Base-by-base conservation (phyloP, 2,329 filamentous ascomycete species). In the Emergomyces africanus region DNA sequence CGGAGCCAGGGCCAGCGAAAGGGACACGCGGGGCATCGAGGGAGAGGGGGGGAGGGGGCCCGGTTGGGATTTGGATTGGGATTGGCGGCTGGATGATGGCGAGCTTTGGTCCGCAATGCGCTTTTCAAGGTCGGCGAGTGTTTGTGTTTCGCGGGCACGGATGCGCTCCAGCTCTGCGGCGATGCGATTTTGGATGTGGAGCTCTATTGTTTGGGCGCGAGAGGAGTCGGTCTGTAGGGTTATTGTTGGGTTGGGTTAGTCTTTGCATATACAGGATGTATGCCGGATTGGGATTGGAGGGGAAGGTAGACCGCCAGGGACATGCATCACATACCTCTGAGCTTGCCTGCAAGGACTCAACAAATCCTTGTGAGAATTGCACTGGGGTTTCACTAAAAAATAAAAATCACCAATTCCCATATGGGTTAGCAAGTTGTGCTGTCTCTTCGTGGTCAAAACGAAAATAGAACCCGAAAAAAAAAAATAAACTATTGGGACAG, bases 171-270 rank as follows among this genome's bases (percentile, higher is more conserved):
- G 89, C 77, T 96, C 91, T 68, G 84, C 81, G 68, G 87, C 84
- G 62, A 96, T 89, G 74, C 92, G 91, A 71, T 83, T 78, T 78
- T 96, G 91, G 73, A 96, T 86, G 68, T 92, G 87, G 64, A 94
- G 84, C 77, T 97, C 92, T 73, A 90, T 78, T 69, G 86, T 80
- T 76, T 89, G 89, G 68, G 87, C 82, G 71, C 92, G 90, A 64
- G 90, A 91, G 61, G 86, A 84, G 77, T 97, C 91, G 75, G 88
- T 92, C 92, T 97, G 71, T 61, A n/a, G 30, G 28, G 20, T 54
- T 35, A 4, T 54, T 46, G 44, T 41, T 46, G 20, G 33, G 20
- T 41, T 39, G 33, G 1, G 5, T 55, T 55, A 55, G 53, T 42
- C 8, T 57, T 18, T 1, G n/a, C 14, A 23, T 59, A 61, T 28